Evolutionary conservation across 768 basidiomycete species (phyloP).

Genomic region (Auriscalpium vulgare): DNA sequence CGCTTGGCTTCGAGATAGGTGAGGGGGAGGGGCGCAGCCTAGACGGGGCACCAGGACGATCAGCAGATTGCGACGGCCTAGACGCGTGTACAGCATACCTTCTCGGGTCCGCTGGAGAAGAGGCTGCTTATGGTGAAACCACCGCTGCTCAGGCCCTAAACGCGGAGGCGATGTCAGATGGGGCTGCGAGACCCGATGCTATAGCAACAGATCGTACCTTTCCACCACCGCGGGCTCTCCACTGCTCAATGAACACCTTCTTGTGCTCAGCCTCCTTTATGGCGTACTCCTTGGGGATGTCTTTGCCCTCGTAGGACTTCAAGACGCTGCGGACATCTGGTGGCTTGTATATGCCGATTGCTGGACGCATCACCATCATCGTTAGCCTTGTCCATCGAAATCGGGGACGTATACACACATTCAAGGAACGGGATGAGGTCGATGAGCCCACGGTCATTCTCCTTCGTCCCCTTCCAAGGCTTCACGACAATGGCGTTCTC

Average conservation of each 20-base stretch:
- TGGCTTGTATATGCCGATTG: constrained; percentile 87
- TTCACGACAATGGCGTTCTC: constrained; percentile 83
- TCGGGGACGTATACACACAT: constrained; percentile 38
- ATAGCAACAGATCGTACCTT: constrained; percentile 1
- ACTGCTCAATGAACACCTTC: constrained; percentile 68
- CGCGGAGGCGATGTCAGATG: constrained; percentile 14
- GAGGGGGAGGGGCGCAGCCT: constrained; percentile 29
- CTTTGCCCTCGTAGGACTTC: constrained; percentile 76
- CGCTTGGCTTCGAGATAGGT: constrained; percentile 49
- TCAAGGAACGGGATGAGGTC: constrained; percentile 98
- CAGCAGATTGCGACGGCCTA: neutral
- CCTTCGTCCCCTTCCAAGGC: constrained; percentile 76
- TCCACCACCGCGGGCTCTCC: constrained; percentile 41
- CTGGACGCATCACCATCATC: constrained; percentile 30
- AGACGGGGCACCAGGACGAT: constrained; percentile 8
- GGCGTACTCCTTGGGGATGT: constrained; percentile 84
- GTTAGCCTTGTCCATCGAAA: neutral
- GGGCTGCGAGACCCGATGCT: neutral
- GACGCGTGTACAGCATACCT: constrained; percentile 18
- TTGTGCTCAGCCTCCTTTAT: constrained; percentile 83
- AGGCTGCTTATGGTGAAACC: constrained; percentile 38
- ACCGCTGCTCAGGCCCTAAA: constrained; percentile 26
- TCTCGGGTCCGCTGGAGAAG: constrained; percentile 27
- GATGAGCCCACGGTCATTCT: constrained; percentile 65
- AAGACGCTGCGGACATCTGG: constrained; percentile 84